A percentile compares a stretch with the other conserved stretches of the same genome.
Evolutionary conservation across 1,284 basidiomycete species (phyloP).

Genomic region (Microbotryum violaceum): DNA sequence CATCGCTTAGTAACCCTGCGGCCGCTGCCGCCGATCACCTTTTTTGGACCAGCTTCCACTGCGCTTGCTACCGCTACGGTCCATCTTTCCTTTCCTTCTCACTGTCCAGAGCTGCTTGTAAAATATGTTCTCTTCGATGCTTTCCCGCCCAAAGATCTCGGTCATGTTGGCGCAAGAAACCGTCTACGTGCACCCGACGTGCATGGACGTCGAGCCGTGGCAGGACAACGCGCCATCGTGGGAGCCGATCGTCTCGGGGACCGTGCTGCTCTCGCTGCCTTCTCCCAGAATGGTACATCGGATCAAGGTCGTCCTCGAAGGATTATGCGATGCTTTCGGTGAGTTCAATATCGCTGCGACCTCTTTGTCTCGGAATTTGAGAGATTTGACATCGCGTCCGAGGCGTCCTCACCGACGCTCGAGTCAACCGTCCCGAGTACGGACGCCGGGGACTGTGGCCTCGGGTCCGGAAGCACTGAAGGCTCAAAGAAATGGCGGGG

Average conservation of each 20-base stretch:
- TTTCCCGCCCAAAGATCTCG: neutral
- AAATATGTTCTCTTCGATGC: neutral
- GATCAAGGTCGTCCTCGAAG: slow-evolving; percentile 25
- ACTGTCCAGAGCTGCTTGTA: neutral
- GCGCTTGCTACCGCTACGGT: too few species aligned
- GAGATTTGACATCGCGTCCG: too few species aligned
- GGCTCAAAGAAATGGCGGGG: too few species aligned
- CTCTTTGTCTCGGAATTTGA: too few species aligned
- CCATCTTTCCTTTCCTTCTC: too few species aligned
- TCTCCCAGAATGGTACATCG: slow-evolving; percentile 3
- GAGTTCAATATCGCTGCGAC: neutral
- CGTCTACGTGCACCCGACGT: neutral
- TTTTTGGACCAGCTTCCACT: too few species aligned
- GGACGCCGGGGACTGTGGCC: too few species aligned
- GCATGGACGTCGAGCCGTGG: neutral
- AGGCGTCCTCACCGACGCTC: too few species aligned
- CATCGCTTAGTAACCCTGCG: neutral
- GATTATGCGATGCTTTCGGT: slow-evolving; percentile 18
- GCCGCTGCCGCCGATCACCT: neutral
- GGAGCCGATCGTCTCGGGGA: slow-evolving; percentile 24
- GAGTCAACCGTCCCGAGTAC: too few species aligned
- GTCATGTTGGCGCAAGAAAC: neutral
- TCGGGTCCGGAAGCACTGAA: too few species aligned
- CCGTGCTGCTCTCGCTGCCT: slow-evolving; percentile 17
- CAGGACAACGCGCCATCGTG: slow-evolving; percentile 1